A percentile compares a stretch with the other conserved stretches of the same genome.
phyloP scores from a whole-genome alignment of 495 filamentous ascomycete genomes.

The Xylaria palmicola region DNA sequence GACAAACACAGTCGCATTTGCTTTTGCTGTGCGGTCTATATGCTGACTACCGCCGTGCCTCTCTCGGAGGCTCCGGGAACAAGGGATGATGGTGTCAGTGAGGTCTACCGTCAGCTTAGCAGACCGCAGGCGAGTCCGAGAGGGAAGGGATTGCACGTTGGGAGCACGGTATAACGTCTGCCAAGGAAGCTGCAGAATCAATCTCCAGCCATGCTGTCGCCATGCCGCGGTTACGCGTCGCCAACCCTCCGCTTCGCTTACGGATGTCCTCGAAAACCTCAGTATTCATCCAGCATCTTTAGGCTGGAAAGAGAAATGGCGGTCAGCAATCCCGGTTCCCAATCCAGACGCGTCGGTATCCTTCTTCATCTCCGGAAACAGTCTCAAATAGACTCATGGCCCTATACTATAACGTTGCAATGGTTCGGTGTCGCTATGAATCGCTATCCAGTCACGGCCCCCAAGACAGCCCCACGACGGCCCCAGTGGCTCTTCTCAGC shows the following conservation, averaged over 20 bases:
- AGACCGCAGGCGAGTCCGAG: not conserved
- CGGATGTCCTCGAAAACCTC: not conserved
- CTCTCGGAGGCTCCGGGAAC: not conserved
- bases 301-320: not conserved
- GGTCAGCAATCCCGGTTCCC: not conserved
- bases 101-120: slow-evolving; percentile 3
- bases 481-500: too few relatives aligned
- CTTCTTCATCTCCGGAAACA: not conserved
- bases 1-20: not conserved
- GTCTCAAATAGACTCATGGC: not conserved
- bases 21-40: not conserved
- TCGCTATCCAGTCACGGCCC: too few relatives aligned
- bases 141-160: not conserved
- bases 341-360: not conserved
- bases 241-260: slow-evolving; percentile 3
- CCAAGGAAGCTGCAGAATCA: not conserved
- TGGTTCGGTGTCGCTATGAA: not conserved
- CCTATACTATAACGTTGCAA: not conserved
- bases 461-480: too few relatives aligned
- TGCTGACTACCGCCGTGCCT: not conserved
- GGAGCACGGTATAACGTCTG: not conserved
- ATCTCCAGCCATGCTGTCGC: not conserved
- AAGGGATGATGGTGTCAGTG: not conserved
- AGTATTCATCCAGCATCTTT: not conserved
- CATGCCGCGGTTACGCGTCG: not conserved